phyloP scores from a whole-genome alignment of 306 rosid genomes.

The Quillaja saponaria region DNA sequence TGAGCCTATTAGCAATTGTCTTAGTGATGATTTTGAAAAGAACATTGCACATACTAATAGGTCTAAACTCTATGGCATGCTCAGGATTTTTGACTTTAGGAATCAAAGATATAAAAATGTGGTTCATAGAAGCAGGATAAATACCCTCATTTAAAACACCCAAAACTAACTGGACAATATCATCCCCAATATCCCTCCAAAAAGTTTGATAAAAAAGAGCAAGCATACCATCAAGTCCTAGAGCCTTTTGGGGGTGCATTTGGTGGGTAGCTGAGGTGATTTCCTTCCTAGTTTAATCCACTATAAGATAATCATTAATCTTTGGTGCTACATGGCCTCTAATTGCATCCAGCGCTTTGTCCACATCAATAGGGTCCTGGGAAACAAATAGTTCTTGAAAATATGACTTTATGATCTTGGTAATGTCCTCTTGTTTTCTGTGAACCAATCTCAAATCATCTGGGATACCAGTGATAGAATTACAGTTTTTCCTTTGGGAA shows the following conservation, averaged over 20 bases:
- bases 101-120: not conserved
- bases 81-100: not conserved
- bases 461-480: too few relatives aligned
- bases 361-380: too few relatives aligned
- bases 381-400: too few relatives aligned
- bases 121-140: too few relatives aligned
- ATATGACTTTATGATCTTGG: too few relatives aligned
- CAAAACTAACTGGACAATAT: not conserved
- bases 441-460: too few relatives aligned
- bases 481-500: too few relatives aligned
- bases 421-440: too few relatives aligned
- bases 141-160: not conserved
- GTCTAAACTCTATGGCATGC: not conserved
- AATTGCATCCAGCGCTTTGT: too few relatives aligned
- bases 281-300: too few relatives aligned
- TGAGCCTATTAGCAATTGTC: not conserved
- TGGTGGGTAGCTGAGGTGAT: not conserved
- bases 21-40: not conserved
- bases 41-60: not conserved
- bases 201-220: not conserved
- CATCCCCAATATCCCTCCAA: not conserved
- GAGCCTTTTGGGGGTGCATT: not conserved
- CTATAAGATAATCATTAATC: too few relatives aligned
- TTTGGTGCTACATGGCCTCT: too few relatives aligned
- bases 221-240: not conserved